Evolutionary conservation across 225 moss, liverwort and hornwort genomes (phyloP), one percentile per base, ranked within the genome.

Genomic region (Takakia lepidozioides): DNA sequence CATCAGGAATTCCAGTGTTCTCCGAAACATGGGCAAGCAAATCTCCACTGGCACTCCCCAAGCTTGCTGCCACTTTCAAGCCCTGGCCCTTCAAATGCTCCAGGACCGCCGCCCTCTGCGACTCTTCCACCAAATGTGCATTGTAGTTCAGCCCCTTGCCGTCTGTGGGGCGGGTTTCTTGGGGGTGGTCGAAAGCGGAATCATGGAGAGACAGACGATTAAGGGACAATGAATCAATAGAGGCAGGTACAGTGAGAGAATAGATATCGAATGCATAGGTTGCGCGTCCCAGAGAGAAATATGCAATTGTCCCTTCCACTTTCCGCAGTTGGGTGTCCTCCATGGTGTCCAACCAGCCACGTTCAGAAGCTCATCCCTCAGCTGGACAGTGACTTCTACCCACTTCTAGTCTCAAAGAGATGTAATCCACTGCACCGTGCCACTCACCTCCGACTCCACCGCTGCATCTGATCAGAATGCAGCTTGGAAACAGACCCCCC

Each of bases 71-170:
- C 14, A 47, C 10, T 21, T 13, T 10, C 19, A 19, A 19, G 13
- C 65, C 70, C 16, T 51, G 44, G 1, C 42, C 46, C 60, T 29
- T 17, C 63, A 80, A 36, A 29, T 51, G 56, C 29, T 71, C 59
- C 52, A 67, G 58, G 19, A 75, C 43, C 3, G 72, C 68, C 0
- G 52, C 48, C 2, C 22, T 66, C 62, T 61, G 65, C 2, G 49
- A 18, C 2, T 67, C 66, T 51, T 73, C 82, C 56, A 82, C 72
- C 49, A 92, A 66, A 66, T 92, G 85, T 43, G 71, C 92, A 32
- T 92, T 80, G 48, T 85, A 85, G 48, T 74, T 88, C 56, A 92
- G 68, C 4, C 82, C 80, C 29, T 88, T 64, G 15, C 92, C 80
- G 47, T 72, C 67, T 40, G 85, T 73, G 56, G 85, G 80, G 17